Conservation (phyloP, 306 rosid species). For the Cucumis cinereus region DNA sequence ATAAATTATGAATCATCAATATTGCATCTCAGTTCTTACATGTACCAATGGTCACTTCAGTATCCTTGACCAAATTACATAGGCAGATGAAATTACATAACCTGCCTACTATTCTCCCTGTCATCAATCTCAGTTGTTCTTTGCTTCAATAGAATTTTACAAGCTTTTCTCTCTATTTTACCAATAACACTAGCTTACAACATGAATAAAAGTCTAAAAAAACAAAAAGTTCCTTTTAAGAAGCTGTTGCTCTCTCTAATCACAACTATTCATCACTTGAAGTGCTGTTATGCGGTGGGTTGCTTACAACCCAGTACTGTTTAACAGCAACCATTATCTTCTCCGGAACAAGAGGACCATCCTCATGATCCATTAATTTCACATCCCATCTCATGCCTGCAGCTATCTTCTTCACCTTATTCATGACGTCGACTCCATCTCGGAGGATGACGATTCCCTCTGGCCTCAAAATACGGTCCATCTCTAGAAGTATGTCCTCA, state of each 20-base stretch:
- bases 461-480: slow-evolving; percentile 85
- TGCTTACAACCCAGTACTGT: slow-evolving; percentile 62
- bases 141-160: background rate
- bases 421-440: slow-evolving; percentile 70
- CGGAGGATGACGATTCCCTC: slow-evolving; percentile 72
- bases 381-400: slow-evolving; percentile 83
- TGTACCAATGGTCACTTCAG: background rate
- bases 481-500: slow-evolving; percentile 87
- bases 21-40: slow-evolving; percentile 4
- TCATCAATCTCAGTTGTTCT: background rate
- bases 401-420: slow-evolving; percentile 60
- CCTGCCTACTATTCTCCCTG: background rate
- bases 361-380: slow-evolving; percentile 87
- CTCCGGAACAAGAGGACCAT: slow-evolving; percentile 75
- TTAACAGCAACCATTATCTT: slow-evolving; percentile 72
- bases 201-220: background rate
- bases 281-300: slow-evolving; percentile 28
- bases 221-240: background rate
- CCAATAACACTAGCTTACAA: slow-evolving; percentile 5
- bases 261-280: slow-evolving; percentile 14
- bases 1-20: background rate
- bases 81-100: background rate
- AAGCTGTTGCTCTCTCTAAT: slow-evolving; percentile 2
- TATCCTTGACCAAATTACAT: background rate
- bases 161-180: background rate